phyloP scores from a whole-genome alignment of 768 basidiomycete genomes.

The Pleurotus tuoliensis region DNA sequence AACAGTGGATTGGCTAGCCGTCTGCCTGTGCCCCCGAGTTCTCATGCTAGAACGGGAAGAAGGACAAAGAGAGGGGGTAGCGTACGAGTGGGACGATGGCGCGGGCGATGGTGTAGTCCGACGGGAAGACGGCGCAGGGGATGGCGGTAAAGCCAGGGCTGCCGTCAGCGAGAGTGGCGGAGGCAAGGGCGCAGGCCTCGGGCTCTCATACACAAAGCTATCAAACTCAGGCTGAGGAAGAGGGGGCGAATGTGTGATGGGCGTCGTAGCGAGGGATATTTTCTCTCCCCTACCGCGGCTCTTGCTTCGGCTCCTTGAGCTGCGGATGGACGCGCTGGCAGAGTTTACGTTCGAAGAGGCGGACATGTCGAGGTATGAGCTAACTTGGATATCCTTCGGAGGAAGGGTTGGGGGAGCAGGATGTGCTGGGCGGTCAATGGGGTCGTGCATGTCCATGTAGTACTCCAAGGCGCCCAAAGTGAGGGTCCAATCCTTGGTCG shows the following conservation, averaged over 20 bases:
- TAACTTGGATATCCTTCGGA: background rate
- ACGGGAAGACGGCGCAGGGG: background rate
- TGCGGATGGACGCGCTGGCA: background rate
- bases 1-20: constrained; percentile 1
- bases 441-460: constrained; percentile 5
- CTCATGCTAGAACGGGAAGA: background rate
- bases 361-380: constrained; percentile 1
- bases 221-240: background rate
- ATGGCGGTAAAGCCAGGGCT: background rate
- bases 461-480: background rate
- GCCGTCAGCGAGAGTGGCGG: background rate
- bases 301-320: constrained; percentile 1
- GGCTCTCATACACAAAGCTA: background rate
- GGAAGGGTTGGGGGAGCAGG: background rate
- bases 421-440: background rate
- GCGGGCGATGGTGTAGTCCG: background rate
- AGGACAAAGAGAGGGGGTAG: background rate
- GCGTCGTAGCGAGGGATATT: background rate
- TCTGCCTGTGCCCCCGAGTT: background rate
- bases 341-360: too few species aligned
- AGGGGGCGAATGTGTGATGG: background rate
- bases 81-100: background rate
- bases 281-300: background rate
- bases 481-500: background rate
- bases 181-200: constrained; percentile 1